A percentile compares a stretch with the other conserved stretches of the same genome.
phyloP scores from a whole-genome alignment of 2,329 filamentous ascomycete species.

The Sporothrix luriei region DNA sequence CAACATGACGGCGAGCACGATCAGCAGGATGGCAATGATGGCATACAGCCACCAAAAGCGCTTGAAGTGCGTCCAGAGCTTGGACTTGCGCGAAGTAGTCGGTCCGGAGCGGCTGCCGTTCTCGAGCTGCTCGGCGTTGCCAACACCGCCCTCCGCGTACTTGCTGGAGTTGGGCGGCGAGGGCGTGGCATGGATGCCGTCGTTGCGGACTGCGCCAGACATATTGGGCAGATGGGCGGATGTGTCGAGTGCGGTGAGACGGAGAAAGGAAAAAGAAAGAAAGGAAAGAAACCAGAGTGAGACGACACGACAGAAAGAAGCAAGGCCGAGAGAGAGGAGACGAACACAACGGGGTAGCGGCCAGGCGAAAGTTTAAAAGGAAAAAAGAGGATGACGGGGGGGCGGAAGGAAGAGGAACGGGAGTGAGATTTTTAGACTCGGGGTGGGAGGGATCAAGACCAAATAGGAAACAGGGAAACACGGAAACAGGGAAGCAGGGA shows the following conservation, averaged over 20 bases:
- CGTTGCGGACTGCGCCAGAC: constrained; percentile 2
- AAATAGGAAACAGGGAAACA: not conserved
- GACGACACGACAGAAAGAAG: not conserved
- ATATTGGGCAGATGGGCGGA: not conserved
- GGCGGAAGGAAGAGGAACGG: not conserved
- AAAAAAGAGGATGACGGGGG: constrained; percentile 2
- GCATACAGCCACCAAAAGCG: constrained; percentile 66
- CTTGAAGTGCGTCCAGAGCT: constrained; percentile 48
- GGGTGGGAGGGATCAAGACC: not conserved
- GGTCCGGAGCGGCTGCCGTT: not conserved
- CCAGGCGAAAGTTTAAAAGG: not conserved
- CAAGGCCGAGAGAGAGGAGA: not conserved
- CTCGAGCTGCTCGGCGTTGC: constrained; percentile 4
- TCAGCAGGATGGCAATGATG: constrained; percentile 52
- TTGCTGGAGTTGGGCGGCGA: too few species aligned
- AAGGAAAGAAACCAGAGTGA: not conserved
- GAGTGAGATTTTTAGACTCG: constrained; percentile 8
- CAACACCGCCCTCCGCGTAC: not conserved
- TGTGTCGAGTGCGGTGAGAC: not conserved
- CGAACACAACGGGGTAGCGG: not conserved
- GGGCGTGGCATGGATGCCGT: not conserved
- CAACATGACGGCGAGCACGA: constrained; percentile 59
- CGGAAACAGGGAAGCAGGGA: constrained; percentile 18
- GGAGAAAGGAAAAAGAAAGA: too few species aligned
- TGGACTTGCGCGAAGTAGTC: not conserved